phyloP scores from a whole-genome alignment of 140 eudicot species.

The Cichorium intybus region DNA sequence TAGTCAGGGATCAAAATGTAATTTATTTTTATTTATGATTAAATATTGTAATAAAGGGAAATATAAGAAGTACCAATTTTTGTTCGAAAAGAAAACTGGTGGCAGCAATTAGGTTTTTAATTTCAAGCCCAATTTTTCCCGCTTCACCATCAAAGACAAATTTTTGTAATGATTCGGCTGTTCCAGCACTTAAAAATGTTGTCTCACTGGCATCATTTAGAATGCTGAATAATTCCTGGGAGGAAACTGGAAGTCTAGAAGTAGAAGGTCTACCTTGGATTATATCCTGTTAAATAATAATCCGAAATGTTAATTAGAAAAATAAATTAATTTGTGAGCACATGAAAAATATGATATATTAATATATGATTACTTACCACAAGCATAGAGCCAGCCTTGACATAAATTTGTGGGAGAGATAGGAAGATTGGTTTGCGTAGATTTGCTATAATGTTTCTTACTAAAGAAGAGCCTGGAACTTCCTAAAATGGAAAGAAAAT shows the following conservation, averaged over 20 bases:
- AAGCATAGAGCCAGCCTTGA: constrained; percentile 70
- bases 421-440: constrained; percentile 50
- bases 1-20: too few species aligned
- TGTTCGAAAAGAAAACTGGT: constrained; percentile 88
- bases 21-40: background rate
- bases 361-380: constrained; percentile 42
- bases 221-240: constrained; percentile 67
- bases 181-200: constrained; percentile 88
- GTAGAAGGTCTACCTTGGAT: constrained; percentile 67
- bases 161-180: constrained; percentile 74
- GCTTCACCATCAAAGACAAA: constrained; percentile 79
- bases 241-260: constrained; percentile 60
- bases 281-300: constrained; percentile 46
- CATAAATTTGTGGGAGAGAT: constrained; percentile 63
- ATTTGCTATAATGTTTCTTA: constrained; percentile 48
- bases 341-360: background rate
- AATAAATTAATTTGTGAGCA: background rate
- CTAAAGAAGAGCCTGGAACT: constrained; percentile 66
- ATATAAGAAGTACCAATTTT: constrained; percentile 55
- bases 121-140: constrained; percentile 63
- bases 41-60: background rate
- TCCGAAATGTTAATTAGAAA: background rate
- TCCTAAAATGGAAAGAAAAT: constrained; percentile 44
- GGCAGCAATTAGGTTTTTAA: constrained; percentile 80
- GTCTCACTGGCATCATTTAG: constrained; percentile 95